Base-by-base conservation (phyloP, 352 stramenopile species). In the Globisporangium heterothallicum region DNA sequence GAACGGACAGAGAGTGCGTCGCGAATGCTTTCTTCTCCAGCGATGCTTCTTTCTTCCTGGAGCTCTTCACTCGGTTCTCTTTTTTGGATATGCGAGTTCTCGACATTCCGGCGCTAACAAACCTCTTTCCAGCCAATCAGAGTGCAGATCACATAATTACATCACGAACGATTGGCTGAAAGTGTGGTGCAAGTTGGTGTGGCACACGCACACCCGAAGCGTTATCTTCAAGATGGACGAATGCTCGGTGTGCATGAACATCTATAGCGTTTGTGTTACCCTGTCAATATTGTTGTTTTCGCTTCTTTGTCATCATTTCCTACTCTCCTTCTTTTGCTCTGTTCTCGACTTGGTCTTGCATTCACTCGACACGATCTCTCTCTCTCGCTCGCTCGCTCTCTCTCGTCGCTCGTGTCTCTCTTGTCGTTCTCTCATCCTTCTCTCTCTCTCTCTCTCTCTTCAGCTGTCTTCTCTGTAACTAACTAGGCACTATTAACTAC, bases 401-500 rank as follows among this genome's bases (percentile, higher is more conserved):
- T 32, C 30, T 42, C 27, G 12, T 29, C 41, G 27, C 30, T 8
- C 29, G 29, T 10, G 29, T 34, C 30, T 47, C 14, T 26, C 30
- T 43, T 53, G 4, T 19, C 46, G 12, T 53, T 32, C 43, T 44
- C 30, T 30, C 27, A 25, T 30, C 42, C 18, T 34, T 6, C 29
- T 6, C 29, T 12, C 29, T 38, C 27, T 26, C 27, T 34, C 32
- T 42, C 4, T 35, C n/a, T 25, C 14, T 53, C 47, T 53, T 27
- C 47, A n/a, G 47, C 47, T 53, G 34, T 53, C 42, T 49, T 49
- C 42, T 36, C 42, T 32, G 42, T 36, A 43, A 41, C 47, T 53
- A 53, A 53, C 47, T 53, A 53, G 30, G 47, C 47, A 53, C 47
- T 53, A 53, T 53, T 36, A 53, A 35, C 47, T 53, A 53, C 47